Evolutionary conservation across 192 early-diverging fungal genomes (phyloP), one percentile per base, ranked within the genome.

Genomic region (Linnemannia zychae): DNA sequence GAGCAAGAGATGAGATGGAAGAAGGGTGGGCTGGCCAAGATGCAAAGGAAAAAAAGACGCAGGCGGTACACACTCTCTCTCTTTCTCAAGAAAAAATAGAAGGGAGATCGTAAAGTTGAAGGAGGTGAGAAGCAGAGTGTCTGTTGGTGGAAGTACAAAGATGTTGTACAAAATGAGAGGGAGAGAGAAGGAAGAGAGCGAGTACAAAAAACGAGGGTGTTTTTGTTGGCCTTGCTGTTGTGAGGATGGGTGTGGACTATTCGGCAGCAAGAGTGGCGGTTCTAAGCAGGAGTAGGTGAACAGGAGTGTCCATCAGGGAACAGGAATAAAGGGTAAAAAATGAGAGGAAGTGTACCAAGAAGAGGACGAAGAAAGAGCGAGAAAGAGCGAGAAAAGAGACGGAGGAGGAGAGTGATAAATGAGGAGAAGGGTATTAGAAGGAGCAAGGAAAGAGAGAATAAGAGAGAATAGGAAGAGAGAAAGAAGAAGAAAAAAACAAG

Each of bases 151-250:
- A 47, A 57, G 47, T 17, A 66, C 16, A 47, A 20, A 75, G n/a
- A 34, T 33, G 24, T 17, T 46, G 68, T 52, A 46, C 24, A 36
- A 78, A 65, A n/a, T 18, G 40, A 74, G 31, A 74, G 38, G 44
- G 24, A 74, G 38, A 65, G n/a, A 46, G 73, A 68, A 18, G 7
- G 28, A 34, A 63, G 16, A 50, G 47, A 76, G 37, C 52, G 66
- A 67, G 75, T 68, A 49, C 28, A 34, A 38, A 44, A 71, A 46
- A 46, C 68, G 68, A 70, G 68, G 68, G 68, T 40, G n/a, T n/a
- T n/a, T 12, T 36, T 46, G 36, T 37, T 24, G 52, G 52, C n/a
- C n/a, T 57, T n/a, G 17, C 7, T 4, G 15, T 24, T 57, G 52
- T 57, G 52, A 57, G 52, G 52, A 57, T 24, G 52, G n/a, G 52